These are phyloP conservation scores for Penicillium sp. DNA, from an alignment of 2,329 filamentous ascomycete genomes.

Conservation along the genomic window DNA sequence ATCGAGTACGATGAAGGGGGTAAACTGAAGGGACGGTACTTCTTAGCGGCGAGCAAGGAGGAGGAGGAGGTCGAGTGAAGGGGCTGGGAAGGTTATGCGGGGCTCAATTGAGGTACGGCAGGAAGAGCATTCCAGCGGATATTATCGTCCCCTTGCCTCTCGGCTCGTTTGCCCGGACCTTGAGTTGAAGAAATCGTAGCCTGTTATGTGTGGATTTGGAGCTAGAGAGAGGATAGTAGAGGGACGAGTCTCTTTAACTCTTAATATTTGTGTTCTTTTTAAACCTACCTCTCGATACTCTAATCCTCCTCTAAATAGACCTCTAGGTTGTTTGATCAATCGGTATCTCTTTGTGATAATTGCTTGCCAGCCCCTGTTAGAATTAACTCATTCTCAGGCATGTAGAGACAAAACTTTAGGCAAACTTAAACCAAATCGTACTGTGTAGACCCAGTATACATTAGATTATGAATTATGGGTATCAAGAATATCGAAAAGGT, in stretches of 20 bases:
- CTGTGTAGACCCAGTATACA: not conserved
- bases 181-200: not conserved
- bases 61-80: conserved; percentile 49
- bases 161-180: not conserved
- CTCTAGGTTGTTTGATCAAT: no score
- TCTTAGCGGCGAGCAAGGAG: conserved; percentile 47
- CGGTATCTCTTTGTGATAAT: no score
- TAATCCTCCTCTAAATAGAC: no score
- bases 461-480: conserved; percentile 19
- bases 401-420: not conserved
- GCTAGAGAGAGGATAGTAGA: no score
- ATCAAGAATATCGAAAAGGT: conserved; percentile 13
- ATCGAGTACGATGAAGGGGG: conserved; percentile 55
- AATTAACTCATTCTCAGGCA: not conserved
- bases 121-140: not conserved
- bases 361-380: no score
- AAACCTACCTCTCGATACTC: no score
- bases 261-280: no score
- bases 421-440: not conserved
- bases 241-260: no score
- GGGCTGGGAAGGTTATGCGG: not conserved
- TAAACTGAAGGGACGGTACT: conserved; percentile 48
- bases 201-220: not conserved
- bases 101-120: not conserved
- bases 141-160: not conserved